Percentiles rank a stretch among this genome's conserved stretches.
Evolutionary conservation across 176 grass and related monocot genomes (phyloP).

Genomic region (Eleusine coracana): DNA sequence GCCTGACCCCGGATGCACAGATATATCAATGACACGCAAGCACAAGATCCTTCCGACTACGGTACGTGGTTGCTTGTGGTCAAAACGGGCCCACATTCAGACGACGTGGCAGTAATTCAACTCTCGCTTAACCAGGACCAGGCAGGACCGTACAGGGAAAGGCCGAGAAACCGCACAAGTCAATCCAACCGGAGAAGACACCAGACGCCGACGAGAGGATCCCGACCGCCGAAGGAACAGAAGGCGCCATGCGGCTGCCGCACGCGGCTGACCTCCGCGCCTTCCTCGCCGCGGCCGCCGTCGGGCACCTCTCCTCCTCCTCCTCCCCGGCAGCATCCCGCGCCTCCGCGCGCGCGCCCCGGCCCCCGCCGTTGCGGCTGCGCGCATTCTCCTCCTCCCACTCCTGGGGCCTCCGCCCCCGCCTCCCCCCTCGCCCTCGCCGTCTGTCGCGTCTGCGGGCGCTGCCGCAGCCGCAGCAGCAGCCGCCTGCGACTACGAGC

Average conservation of each 20-base stretch:
- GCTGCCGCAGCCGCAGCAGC: neutral
- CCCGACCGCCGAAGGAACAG: constrained; percentile 17
- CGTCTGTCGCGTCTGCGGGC: constrained; percentile 13
- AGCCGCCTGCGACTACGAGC: constrained; percentile 24
- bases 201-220: constrained; percentile 21
- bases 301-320: constrained; percentile 44
- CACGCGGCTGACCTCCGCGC: constrained; percentile 55
- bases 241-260: constrained; percentile 51
- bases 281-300: constrained; percentile 62
- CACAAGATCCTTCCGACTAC: neutral
- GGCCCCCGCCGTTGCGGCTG: constrained; percentile 27
- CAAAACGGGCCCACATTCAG: neutral
- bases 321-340: constrained; percentile 26
- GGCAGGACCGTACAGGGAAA: neutral
- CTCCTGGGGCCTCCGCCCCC: constrained; percentile 23
- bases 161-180: neutral
- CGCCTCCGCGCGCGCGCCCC: constrained; percentile 13
- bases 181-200: neutral
- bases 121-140: neutral
- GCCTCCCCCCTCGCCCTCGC: constrained; percentile 14
- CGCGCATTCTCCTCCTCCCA: constrained; percentile 45
- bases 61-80: neutral
- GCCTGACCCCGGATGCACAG: too few relatives aligned
- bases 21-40: neutral
- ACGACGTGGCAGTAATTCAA: neutral